phyloP scores from a whole-genome alignment of 2,329 filamentous ascomycete species.

The Ophiostoma himal-ulmi region DNA sequence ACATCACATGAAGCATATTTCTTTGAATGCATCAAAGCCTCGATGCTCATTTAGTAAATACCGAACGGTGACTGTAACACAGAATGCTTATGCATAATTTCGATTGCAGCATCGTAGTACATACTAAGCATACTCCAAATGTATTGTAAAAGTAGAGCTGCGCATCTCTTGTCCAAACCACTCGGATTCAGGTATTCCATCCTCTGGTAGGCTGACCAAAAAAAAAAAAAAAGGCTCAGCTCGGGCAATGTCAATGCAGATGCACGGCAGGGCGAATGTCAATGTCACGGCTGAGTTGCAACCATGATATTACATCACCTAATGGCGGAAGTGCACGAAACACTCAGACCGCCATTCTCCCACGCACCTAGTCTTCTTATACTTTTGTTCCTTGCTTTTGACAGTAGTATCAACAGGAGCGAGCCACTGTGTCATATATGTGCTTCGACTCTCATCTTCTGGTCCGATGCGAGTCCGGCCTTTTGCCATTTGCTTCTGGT shows the following conservation, averaged over 20 bases:
- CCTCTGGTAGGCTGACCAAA: not conserved
- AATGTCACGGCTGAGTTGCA: conserved; percentile 3
- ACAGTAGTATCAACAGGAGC: not conserved
- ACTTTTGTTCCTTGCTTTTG: not conserved
- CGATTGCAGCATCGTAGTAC: not conserved
- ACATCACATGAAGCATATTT: too few relatives aligned
- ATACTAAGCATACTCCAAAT: not conserved
- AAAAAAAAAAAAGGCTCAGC: not conserved
- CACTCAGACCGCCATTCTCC: conserved; percentile 1
- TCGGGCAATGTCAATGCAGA: not conserved
- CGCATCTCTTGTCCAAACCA: not conserved
- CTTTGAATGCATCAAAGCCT: too few relatives aligned
- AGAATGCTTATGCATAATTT: not conserved
- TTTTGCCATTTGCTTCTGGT: too few relatives aligned
- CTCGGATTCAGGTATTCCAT: not conserved
- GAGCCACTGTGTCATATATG: too few relatives aligned
- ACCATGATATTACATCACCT: not conserved
- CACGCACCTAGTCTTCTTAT: not conserved
- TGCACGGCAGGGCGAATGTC: not conserved
- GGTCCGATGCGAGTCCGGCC: too few relatives aligned
- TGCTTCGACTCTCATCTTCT: too few relatives aligned
- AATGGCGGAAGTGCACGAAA: not conserved
- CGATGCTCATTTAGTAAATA: too few relatives aligned
- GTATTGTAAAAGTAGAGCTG: not conserved
- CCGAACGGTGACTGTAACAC: not conserved